Evolutionary conservation across 345 rosid genomes (phyloP), one percentile per base, ranked within the genome.

Genomic region (Pugionium dolabratum): DNA sequence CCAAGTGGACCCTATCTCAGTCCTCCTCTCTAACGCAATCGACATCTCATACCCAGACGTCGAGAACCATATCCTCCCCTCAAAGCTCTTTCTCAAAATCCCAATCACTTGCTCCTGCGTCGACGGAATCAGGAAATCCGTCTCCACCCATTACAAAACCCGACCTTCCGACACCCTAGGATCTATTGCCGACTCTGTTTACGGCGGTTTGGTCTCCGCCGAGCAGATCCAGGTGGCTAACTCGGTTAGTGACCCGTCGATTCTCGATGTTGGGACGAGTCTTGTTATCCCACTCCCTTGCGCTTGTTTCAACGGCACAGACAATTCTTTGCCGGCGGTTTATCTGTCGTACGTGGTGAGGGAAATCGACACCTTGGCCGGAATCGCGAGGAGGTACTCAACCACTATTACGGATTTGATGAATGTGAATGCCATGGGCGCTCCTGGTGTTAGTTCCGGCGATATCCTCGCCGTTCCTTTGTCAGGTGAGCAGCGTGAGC

Each of bases 361-460:
- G 62, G 72, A 52, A 3, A 82, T 85, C 37, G 98, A 90, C 48
- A 86, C 91, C 0, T 69, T 93, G 69, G 75, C 81, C 4, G 90
- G 83, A 37, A 83, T 93, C 36, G 98, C 97, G 0, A 79, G 84
- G 6, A 79, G 84, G 47, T 90, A 86, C 56, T 69, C 81, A 2
- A 93, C 98, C 6, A 86, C 88, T 1, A 74, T 93, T 47, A 81
- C 94, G 6, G 98, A 93, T 76, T 87, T 93, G 82, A 93, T 86
- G 79, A 85, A 89, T 73, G 98, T 88, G 44, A 93, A 93, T 73
- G 96, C 96, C 30, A 87, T 90, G 96, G 98, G 98, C 66, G 85
- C 84, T 70, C 59, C 86, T 28, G 80, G 85, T 6, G 79, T 90
- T 41, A 79, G 70, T 50, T 82, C 79, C 4, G 94, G 91, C 5